phyloP scores from a whole-genome alignment of 2,329 filamentous ascomycete genomes.

The Aureobasidium mangrovei region DNA sequence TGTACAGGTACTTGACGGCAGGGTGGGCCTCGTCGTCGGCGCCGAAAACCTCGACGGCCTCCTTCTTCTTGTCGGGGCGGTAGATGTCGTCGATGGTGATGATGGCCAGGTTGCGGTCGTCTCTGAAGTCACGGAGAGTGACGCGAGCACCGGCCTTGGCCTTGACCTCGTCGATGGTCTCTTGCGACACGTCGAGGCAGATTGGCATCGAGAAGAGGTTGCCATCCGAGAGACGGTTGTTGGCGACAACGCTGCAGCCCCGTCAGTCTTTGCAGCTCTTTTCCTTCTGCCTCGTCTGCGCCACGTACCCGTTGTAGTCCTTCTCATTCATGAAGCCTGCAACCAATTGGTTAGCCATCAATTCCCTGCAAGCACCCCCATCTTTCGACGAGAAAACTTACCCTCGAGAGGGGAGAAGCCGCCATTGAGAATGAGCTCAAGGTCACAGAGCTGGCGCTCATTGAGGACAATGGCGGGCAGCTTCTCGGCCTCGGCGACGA shows the following conservation, averaged over 20 bases:
- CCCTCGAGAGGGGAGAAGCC: slow-evolving; percentile 97
- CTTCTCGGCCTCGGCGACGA: slow-evolving; percentile 73
- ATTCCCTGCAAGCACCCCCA: neutral
- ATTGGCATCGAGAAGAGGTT: slow-evolving; percentile 96
- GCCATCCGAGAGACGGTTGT: slow-evolving; percentile 78
- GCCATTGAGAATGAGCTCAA: slow-evolving; percentile 94
- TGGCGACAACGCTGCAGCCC: slow-evolving; percentile 65
- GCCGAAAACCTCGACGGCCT: slow-evolving; percentile 91
- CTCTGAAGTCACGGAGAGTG: slow-evolving; percentile 87
- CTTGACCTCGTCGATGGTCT: slow-evolving; percentile 63
- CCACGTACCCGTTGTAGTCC: slow-evolving; percentile 80
- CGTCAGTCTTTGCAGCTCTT: slow-evolving; percentile 23
- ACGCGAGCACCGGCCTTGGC: slow-evolving; percentile 75
- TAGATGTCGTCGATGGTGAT: slow-evolving; percentile 94
- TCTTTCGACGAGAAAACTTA: slow-evolving; percentile 39
- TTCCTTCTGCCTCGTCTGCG: neutral
- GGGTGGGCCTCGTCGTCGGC: slow-evolving; percentile 75
- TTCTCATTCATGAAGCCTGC: slow-evolving; percentile 93
- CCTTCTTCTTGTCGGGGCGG: slow-evolving; percentile 83
- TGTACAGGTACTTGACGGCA: slow-evolving; percentile 81
- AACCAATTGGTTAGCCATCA: neutral
- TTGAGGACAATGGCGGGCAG: slow-evolving; percentile 77
- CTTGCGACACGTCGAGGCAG: slow-evolving; percentile 73
- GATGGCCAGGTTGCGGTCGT: slow-evolving; percentile 93
- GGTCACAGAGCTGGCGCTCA: slow-evolving; percentile 94